These are phyloP conservation scores for Clarireedia monteithiana DNA, from an alignment of 2,329 filamentous ascomycete species.

Conservation along the genomic window DNA sequence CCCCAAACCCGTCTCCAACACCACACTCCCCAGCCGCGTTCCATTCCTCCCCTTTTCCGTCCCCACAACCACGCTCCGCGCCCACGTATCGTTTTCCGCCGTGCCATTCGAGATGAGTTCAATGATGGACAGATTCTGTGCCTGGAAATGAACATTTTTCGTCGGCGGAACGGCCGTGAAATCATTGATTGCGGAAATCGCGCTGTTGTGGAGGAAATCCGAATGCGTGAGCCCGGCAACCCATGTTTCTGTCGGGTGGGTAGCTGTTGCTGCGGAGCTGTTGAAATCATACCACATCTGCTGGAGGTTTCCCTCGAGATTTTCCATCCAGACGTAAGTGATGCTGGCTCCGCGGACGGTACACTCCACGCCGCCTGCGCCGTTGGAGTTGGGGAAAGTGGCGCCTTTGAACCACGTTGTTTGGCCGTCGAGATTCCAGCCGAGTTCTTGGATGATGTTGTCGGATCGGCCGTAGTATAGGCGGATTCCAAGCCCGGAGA, in stretches of 20 bases:
- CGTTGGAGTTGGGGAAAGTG: neutral
- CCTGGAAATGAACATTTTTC: neutral
- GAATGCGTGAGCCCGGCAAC: neutral
- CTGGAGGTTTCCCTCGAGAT: neutral
- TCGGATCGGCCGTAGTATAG: neutral
- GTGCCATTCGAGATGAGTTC: neutral
- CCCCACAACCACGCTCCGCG: neutral
- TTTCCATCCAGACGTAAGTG: constrained; percentile 1
- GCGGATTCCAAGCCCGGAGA: neutral
- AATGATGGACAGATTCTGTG: neutral
- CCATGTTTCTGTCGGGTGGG: neutral
- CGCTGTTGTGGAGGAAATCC: neutral
- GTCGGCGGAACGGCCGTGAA: neutral
- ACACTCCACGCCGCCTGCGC: neutral
- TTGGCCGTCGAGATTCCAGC: constrained; percentile 3
- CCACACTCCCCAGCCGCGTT: neutral
- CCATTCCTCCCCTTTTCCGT: neutral
- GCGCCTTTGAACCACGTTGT: neutral
- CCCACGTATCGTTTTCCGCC: neutral
- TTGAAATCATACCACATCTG: constrained; percentile 1
- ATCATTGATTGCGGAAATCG: neutral
- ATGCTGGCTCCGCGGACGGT: neutral
- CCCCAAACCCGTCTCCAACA: neutral
- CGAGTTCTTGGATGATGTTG: neutral
- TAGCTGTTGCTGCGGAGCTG: neutral